Evolutionary conservation across 495 filamentous ascomycete genomes (phyloP).

Genomic region (Polyplosphaeria fusca): DNA sequence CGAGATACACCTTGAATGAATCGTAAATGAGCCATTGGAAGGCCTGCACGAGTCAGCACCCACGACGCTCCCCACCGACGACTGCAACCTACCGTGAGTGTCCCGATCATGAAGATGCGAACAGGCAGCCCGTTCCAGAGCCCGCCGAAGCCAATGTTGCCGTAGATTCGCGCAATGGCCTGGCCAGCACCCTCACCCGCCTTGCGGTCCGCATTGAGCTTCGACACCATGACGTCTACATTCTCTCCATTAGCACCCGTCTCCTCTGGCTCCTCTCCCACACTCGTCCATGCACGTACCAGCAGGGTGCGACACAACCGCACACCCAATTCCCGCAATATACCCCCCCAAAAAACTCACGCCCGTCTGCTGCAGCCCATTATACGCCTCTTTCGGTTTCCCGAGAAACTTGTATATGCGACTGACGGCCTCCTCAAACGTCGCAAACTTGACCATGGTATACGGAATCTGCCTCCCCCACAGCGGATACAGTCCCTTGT

Average conservation of each 20-base stretch:
- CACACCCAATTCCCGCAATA: slow-evolving; percentile 68
- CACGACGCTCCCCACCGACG: slow-evolving; percentile 21
- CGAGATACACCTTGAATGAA: slow-evolving; percentile 71
- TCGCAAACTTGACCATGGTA: slow-evolving; percentile 75
- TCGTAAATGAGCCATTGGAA: slow-evolving; percentile 79
- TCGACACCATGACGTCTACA: slow-evolving; percentile 70
- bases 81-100: slow-evolving; percentile 31
- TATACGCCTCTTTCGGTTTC: slow-evolving; percentile 63
- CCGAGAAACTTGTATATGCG: slow-evolving; percentile 61
- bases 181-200: slow-evolving; percentile 61
- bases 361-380: slow-evolving; percentile 62
- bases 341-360: slow-evolving; percentile 69
- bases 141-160: slow-evolving; percentile 68
- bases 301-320: slow-evolving; percentile 44
- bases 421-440: slow-evolving; percentile 66
- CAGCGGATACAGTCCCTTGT: slow-evolving; percentile 66
- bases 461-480: slow-evolving; percentile 73
- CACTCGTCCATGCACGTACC: slow-evolving; percentile 54
- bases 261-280: neutral
- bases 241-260: slow-evolving; percentile 6
- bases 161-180: slow-evolving; percentile 64
- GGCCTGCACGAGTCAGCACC: slow-evolving; percentile 49
- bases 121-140: slow-evolving; percentile 69
- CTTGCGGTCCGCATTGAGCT: slow-evolving; percentile 63
- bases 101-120: slow-evolving; percentile 63